Base-by-base conservation (phyloP, 768 basidiomycete genomes). In the Russula earlei region DNA sequence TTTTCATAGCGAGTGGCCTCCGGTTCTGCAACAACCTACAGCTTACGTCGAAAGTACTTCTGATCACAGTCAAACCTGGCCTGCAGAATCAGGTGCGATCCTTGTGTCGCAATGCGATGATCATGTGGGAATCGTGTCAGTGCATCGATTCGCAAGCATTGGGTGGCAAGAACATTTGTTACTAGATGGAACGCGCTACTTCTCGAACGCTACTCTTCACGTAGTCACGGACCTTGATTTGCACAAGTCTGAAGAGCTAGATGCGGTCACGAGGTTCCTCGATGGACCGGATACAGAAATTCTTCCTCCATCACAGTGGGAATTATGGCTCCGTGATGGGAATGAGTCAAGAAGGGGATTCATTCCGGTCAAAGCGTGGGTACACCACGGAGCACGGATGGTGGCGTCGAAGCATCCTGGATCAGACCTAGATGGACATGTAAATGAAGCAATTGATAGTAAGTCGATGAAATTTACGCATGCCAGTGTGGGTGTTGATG, bases 121-220 rank as follows among this genome's bases (percentile, higher is more conserved):
- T 40, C 52, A 65, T 2, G n/a, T 61, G 31, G 63, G 64, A 54
- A 59, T 64, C 10, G 47, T 63, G 2, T 51, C 56, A 49, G 60
- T 64, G 44, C n/a, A n/a, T n/a, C n/a, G n/a, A n/a, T n/a, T n/a
- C n/a, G n/a, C n/a, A n/a, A n/a, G n/a, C n/a, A 76, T 83, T n/a
- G 87, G 88, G 3, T 91, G 88, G 87, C 72, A 78, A 45, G 85
- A 84, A 64, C 81, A 85, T 64, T 73, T 77, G 19, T 79, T 91
- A 19, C 88, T 87, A 1, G 85, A 89, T 62, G 79, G 79, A 9
- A 70, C 77, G 5, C 71, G 78, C 33, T 91, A 91, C 69, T 91
- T 82, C 63, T 77, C 78, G 44, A 85, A 88, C 64, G 77, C 79
- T 4, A 77, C 75, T 14, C 68, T 75, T 33, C 78, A 76, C 41